Evolutionary conservation across 345 rosid species (phyloP), one percentile per base, ranked within the genome.

Genomic region (Salix koriyanagi): DNA sequence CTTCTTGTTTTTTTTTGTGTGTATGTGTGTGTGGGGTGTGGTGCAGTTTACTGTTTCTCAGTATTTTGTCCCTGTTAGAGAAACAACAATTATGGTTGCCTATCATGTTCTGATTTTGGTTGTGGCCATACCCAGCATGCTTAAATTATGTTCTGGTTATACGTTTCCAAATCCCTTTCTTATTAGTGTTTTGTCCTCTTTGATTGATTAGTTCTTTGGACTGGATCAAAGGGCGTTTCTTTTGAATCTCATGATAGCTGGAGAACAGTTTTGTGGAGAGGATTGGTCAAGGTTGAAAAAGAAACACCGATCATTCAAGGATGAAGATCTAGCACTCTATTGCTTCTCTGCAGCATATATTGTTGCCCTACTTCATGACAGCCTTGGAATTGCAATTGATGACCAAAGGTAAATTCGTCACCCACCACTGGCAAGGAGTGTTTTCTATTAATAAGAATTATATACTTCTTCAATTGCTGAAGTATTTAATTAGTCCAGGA

Each of bases 271-370:
- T 72, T 94, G 98, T 74, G 92, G 87, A 78, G 94, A 90, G 66
- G 97, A 94, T 62, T 94, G 98, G 98, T 87, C 89, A 12, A 84
- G 72, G 32, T 79, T 94, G 81, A 91, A 82, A 83, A 84, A 72
- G 83, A 86, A 83, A 76, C 86, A 92, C 81, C 85, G 82, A 16
- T 82, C 89, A 32, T 79, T 88, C 56, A 78, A 84, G 70, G 94
- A 87, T 70, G 95, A 90, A 78, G 92, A 83, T 82, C 75, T 94
- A 74, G 79, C 79, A 79, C 91, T 77, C 75, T 91, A 88, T 81
- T 92, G 98, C 84, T 94, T 94, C 88, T 94, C 97, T 58, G 92
- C 97, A 62, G 97, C 97, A 67, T 94, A 91, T 78, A 91, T 94
- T 21, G 87, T 91, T 70, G 94, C 97, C 54, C 83, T 94, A 76